Conservation (phyloP, 139 green algal species). For the Picochlorum sp. region DNA sequence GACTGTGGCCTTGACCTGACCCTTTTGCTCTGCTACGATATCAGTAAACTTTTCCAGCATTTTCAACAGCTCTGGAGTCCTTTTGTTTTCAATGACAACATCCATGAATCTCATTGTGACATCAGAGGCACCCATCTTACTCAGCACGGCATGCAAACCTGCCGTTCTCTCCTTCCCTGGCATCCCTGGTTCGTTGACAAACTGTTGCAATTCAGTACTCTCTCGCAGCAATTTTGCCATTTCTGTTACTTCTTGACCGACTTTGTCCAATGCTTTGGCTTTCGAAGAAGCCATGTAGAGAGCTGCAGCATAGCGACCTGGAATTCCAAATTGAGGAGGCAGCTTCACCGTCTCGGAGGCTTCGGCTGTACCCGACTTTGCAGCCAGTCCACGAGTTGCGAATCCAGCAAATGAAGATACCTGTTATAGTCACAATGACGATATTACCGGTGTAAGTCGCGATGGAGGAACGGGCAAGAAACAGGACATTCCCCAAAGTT, state of each 20-base stretch:
- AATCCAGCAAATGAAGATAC: constrained; percentile 9
- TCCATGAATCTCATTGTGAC: constrained; percentile 46
- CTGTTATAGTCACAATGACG: no score
- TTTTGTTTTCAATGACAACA: constrained; percentile 45
- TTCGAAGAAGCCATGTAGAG: constrained; percentile 42
- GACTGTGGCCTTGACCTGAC: constrained; percentile 51
- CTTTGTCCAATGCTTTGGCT: constrained; percentile 20
- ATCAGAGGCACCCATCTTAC: constrained; percentile 27
- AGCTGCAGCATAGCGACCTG: constrained; percentile 50
- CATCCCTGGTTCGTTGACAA: constrained; percentile 36
- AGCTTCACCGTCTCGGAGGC: constrained; percentile 9
- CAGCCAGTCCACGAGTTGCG: background rate
- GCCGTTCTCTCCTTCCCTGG: constrained; percentile 16
- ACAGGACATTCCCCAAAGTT: no score
- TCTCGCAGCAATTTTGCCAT: constrained; percentile 19
- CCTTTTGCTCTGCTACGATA: constrained; percentile 40
- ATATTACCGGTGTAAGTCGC: no score
- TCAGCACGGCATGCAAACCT: constrained; percentile 24
- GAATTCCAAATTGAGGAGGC: constrained; percentile 27
- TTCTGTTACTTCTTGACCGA: constrained; percentile 35
- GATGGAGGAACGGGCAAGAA: no score
- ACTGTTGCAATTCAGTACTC: constrained; percentile 26
- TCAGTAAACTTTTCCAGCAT: constrained; percentile 45
- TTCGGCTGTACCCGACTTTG: background rate
- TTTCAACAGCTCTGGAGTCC: constrained; percentile 34